Base-by-base conservation (phyloP, 2,329 filamentous ascomycete genomes). In the Colletotrichum orbiculare region DNA sequence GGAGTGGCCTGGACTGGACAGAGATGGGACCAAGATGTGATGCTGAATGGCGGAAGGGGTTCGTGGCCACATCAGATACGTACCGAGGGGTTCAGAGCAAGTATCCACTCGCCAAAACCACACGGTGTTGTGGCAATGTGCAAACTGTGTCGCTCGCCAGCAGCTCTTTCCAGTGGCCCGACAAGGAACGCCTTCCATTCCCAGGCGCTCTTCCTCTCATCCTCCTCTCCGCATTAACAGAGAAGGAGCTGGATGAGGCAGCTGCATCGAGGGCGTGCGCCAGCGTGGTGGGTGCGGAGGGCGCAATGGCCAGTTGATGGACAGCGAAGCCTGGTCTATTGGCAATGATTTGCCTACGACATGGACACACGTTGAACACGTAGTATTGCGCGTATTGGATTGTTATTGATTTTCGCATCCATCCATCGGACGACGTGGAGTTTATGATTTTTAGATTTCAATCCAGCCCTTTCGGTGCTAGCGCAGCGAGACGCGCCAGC, bases 401-500 rank as follows among this genome's bases (percentile, higher is more conserved):
- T 41, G 13, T 41, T 41, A 10, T 41, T 41, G 39, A 41, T 41
- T 41, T 41, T 13, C 9, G 15, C 15, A n/a, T 35, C 46, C 35
- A 58, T 43, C 46, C 45, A 46, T 49, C 38, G 46, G 43, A 10
- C 38, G 43, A 9, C 13, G 12, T 13, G 17, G n/a, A 33, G 46
- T 34, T 33, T 11, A 12, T 48, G 17, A n/a, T 25, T 33, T 25
- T 8, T 25, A 6, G 13, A 33, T 17, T 48, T 17, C 15, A 17
- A 48, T 48, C 13, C 46, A 13, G 34, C 55, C 39, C 15, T 1
- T 53, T 53, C 25, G n/a, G 38, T 39, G 46, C 17, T 59, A 53
- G 56, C 56, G 56, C 6, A 7, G 39, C 43, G 46, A n/a, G 55
- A 58, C 55, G 43, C 55, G 55, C 55, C 55, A 58, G 55, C 38